Base-by-base conservation (phyloP, 176 grass and related monocot species). In the Calamus simplicifolius region DNA sequence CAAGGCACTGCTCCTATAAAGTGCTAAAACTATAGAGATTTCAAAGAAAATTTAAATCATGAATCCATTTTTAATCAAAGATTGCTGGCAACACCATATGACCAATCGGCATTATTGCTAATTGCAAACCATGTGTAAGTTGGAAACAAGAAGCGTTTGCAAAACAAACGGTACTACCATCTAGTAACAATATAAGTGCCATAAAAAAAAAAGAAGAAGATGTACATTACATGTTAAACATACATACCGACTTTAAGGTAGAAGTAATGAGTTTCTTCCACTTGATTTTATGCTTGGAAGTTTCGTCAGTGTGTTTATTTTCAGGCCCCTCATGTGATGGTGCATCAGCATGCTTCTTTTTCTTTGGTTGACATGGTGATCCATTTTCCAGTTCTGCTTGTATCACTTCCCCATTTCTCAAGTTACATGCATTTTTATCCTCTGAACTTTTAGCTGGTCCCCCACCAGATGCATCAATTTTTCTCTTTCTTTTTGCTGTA, bases 231-330 rank as follows among this genome's bases (percentile, higher is more conserved):
- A 6, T 38, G 48, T 38, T 49, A 5, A 27, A 50, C 30, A 50
- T 10, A 19, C 73, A 73, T 80, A 92, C 87, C 49, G 0, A 67
- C 80, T 92, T 78, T 6, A 89, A 72, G 61, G 70, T 70, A 25
- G 75, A 92, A 48, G 75, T 85, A 56, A 92, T 69, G 51, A 98
- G 77, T 57, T 98, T 92, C 81, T 83, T 98, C 93, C 93, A 98
- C 58, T 85, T 89, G 63, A 92, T 83, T 70, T 85, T 87, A 53
- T 82, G 49, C 48, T 80, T 70, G 4, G 75, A 52, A 63, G 19
- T 26, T 49, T 71, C 73, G 57, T 80, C 75, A 63, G 57, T 28
- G 1, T 72, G 6, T 5, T 62, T 23, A 48, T 63, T 28, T 62
- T 28, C 52, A 48, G 48, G 56, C 28, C 51, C 56, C 10, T 59